Percentiles rank a stretch among this genome's conserved stretches.
Conservation (phyloP, 331 rosid species). For the Acacia pycnantha region DNA sequence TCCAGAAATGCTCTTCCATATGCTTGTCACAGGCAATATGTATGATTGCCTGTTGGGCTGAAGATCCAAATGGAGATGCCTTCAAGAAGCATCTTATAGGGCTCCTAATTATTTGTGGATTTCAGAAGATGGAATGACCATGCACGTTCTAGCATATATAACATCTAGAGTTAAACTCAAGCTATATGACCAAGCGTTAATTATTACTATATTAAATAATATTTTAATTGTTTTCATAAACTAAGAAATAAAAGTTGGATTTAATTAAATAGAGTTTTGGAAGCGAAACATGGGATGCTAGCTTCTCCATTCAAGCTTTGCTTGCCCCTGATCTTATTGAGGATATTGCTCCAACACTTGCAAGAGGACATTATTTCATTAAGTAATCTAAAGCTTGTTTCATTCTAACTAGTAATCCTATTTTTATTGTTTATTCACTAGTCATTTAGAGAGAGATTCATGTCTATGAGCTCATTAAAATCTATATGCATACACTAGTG, state of each 20-base stretch:
- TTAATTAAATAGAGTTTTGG: not conserved
- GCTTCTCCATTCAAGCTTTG: not conserved
- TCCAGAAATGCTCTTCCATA: not conserved
- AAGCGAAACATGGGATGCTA: not conserved
- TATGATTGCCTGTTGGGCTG: constrained; percentile 54
- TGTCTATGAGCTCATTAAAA: no score
- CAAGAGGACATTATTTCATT: not conserved
- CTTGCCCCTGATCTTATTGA: not conserved
- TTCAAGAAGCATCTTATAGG: constrained; percentile 47
- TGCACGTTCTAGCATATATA: constrained; percentile 10
- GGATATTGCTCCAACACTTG: not conserved
- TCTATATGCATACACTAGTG: no score
- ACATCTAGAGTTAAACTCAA: no score
- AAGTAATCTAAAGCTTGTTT: not conserved
- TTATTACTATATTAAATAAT: not conserved
- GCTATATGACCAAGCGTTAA: no score
- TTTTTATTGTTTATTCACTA: no score
- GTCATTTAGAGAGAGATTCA: no score
- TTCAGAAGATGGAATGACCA: constrained; percentile 51
- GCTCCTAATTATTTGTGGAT: constrained; percentile 49
- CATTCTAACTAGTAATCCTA: no score
- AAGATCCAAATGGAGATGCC: constrained; percentile 52
- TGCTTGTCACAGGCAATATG: not conserved
- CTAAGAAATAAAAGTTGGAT: no score
- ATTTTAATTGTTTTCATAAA: not conserved